Conservation (phyloP, 805 yeast species). For the Candida silvicultrix region DNA sequence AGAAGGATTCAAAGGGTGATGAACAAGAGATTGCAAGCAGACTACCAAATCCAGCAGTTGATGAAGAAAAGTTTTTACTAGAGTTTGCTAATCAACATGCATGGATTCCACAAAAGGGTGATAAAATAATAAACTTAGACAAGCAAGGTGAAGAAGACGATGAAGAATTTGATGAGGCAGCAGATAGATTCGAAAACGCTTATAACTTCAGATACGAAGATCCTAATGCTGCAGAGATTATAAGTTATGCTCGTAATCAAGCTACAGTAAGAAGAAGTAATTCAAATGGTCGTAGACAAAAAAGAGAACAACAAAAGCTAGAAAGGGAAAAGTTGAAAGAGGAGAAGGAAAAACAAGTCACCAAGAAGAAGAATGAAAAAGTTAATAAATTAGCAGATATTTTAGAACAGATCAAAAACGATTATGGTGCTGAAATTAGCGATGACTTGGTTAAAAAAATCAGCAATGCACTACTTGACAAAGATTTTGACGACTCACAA, state of each 20-base stretch:
- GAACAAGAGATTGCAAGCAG: constrained; percentile 20
- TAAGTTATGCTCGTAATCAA: constrained; percentile 91
- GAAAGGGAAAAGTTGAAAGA: constrained; percentile 43
- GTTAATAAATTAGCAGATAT: constrained; percentile 73
- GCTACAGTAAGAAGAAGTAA: constrained; percentile 84
- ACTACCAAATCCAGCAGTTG: constrained; percentile 60
- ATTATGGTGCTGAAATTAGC: constrained; percentile 41
- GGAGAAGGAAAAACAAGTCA: constrained; percentile 53
- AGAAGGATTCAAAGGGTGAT: constrained; percentile 34
- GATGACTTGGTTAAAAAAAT: constrained; percentile 57
- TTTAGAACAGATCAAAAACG: constrained; percentile 33
- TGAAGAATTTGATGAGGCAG: constrained; percentile 87
- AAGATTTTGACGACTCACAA: constrained; percentile 82
- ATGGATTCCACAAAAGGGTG: constrained; percentile 78
- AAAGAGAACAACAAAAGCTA: constrained; percentile 66
- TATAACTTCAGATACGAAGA: constrained; percentile 95
- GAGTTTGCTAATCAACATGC: constrained; percentile 74
- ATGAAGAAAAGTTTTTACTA: constrained; percentile 64
- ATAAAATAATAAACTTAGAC: constrained; percentile 47
- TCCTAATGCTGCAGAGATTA: constrained; percentile 82
- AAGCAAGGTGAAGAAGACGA: constrained; percentile 47
- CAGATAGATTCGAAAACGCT: constrained; percentile 84
- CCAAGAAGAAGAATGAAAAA: constrained; percentile 69
- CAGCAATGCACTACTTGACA: constrained; percentile 71
- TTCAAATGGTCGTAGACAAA: constrained; percentile 68